Percentiles rank a stretch among this genome's conserved stretches.
Evolutionary conservation across 1,139 yeast species (phyloP).

Genomic region (Kluyveromyces sp.): DNA sequence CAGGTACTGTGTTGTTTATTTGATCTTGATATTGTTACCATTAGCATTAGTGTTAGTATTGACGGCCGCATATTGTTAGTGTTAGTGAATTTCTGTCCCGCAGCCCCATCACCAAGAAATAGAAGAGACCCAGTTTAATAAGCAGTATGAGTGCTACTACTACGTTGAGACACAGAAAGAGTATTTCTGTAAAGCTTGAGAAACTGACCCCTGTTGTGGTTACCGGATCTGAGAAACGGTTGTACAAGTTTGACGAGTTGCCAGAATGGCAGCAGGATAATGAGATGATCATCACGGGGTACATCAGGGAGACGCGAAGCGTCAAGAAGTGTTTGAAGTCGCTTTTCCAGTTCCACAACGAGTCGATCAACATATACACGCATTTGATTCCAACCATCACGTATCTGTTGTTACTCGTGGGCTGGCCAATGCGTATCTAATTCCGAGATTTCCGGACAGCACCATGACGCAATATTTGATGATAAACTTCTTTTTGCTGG

Average conservation of each 20-base stretch:
- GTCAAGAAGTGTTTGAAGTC: slow-evolving; percentile 46
- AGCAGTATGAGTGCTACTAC: slow-evolving; percentile 15
- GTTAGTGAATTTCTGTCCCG: too few species aligned
- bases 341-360: slow-evolving; percentile 68
- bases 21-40: too few species aligned
- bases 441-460: slow-evolving; percentile 42
- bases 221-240: slow-evolving; percentile 6
- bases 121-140: too few species aligned
- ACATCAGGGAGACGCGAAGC: slow-evolving; percentile 60
- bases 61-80: too few species aligned
- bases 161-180: slow-evolving; percentile 14
- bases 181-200: slow-evolving; percentile 4
- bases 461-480: slow-evolving; percentile 39
- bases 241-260: slow-evolving; percentile 39
- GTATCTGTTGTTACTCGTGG: slow-evolving; percentile 28
- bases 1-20: too few species aligned
- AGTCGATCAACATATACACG: slow-evolving; percentile 71
- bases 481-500: slow-evolving; percentile 40
- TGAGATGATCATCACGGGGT: slow-evolving; percentile 64
- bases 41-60: too few species aligned
- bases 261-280: slow-evolving; percentile 87
- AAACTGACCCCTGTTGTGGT: background rate
- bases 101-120: too few species aligned
- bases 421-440: slow-evolving; percentile 24
- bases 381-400: slow-evolving; percentile 64